Conservation (phyloP, 768 basidiomycete species). For the Lactifluus hygrophoroides region DNA sequence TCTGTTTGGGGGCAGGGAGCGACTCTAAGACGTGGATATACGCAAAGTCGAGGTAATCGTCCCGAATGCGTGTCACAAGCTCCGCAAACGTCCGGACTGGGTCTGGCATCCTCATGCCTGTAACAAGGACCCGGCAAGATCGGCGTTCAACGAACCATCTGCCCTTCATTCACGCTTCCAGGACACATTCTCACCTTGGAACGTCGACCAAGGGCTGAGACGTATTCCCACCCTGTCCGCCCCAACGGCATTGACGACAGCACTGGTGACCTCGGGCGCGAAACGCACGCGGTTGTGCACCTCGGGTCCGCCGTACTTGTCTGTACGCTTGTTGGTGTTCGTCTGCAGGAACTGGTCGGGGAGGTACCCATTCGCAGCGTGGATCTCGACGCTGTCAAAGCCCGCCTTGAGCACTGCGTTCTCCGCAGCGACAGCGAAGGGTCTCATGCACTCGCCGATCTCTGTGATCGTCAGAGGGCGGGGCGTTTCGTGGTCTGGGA, state of each 20-base stretch:
- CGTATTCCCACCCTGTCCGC: slow-evolving; percentile 29
- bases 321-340: too few species aligned
- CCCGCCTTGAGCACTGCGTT: slow-evolving; percentile 32
- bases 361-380: slow-evolving; percentile 23
- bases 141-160: too few species aligned
- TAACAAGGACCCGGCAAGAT: too few species aligned
- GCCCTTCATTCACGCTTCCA: too few species aligned
- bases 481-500: slow-evolving; percentile 23
- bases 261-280: slow-evolving; percentile 30
- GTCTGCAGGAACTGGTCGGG: slow-evolving; percentile 37
- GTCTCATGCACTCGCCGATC: slow-evolving; percentile 19
- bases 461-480: slow-evolving; percentile 24
- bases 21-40: slow-evolving; percentile 29
- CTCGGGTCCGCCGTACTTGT: slow-evolving; percentile 39
- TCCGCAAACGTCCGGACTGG: slow-evolving; percentile 25
- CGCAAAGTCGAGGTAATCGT: slow-evolving; percentile 10
- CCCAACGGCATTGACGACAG: slow-evolving; percentile 31
- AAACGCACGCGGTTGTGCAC: slow-evolving; percentile 37
- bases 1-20: neutral
- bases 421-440: slow-evolving; percentile 28
- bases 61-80: slow-evolving; percentile 23
- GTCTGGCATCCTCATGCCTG: slow-evolving; percentile 18
- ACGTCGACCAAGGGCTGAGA: slow-evolving; percentile 25
- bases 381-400: slow-evolving; percentile 37
- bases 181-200: neutral